A percentile compares a stretch with the other conserved stretches of the same genome.
Conservation (phyloP, 768 basidiomycete genomes). For the Leccinum obscurum region DNA sequence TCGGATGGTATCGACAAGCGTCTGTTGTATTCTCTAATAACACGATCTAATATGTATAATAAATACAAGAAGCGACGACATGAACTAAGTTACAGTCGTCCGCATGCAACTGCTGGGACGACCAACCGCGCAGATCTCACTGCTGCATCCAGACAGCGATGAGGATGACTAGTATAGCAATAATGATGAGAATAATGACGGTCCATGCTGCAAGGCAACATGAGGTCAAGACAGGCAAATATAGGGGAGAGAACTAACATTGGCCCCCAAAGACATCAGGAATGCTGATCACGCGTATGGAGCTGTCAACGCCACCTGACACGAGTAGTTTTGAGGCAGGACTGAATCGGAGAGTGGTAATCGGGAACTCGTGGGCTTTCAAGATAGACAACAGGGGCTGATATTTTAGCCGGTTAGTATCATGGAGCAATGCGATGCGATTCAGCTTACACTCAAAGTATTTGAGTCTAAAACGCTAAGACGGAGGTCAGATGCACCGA, state of each 20-base stretch:
- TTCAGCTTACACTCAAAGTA: conserved; percentile 65
- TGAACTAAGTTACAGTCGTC: not conserved
- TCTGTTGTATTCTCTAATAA: conserved; percentile 11
- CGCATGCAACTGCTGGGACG: not conserved
- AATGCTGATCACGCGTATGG: conserved; percentile 75
- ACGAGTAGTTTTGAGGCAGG: conserved; percentile 77
- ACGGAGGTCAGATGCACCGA: conserved; percentile 83
- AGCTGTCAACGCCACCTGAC: conserved; percentile 90
- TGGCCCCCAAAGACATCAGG: conserved; percentile 54
- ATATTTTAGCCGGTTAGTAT: conserved; percentile 6
- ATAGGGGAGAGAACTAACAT: conserved; percentile 44
- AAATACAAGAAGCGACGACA: conserved; percentile 21
- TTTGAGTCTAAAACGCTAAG: conserved; percentile 82
- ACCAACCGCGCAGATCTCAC: conserved; percentile 2
- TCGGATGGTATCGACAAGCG: conserved; percentile 8
- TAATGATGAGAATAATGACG: conserved; percentile 39
- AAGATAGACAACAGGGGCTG: conserved; percentile 89
- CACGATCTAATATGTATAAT: conserved; percentile 30
- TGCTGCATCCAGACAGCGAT: conserved; percentile 43
- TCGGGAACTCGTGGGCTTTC: conserved; percentile 93
- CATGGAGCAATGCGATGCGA: not conserved
- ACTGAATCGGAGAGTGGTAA: conserved; percentile 88
- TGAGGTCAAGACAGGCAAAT: conserved; percentile 32
- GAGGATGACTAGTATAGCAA: conserved; percentile 44
- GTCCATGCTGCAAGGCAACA: conserved; percentile 37